Evolutionary conservation across 192 early-diverging fungal species (phyloP).

Genomic region (Gryganskiella cystojenkinii): DNA sequence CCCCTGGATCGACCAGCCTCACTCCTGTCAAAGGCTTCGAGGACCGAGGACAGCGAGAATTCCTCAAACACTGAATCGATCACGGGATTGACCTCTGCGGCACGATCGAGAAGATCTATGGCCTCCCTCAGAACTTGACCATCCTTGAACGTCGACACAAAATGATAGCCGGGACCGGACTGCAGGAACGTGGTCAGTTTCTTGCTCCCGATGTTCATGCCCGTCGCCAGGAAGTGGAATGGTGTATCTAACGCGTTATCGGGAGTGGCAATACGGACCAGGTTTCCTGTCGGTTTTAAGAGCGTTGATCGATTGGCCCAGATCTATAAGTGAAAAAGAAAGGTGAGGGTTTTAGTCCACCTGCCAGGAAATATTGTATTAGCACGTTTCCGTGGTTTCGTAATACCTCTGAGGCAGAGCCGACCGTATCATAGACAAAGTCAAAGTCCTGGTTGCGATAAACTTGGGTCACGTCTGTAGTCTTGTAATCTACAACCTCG

Average conservation of each 20-base stretch:
- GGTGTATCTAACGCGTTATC: constrained; percentile 6
- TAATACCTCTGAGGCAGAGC: constrained; percentile 31
- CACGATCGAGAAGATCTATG: neutral
- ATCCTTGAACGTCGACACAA: no score
- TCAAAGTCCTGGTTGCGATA: constrained; percentile 49
- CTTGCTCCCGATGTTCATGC: neutral
- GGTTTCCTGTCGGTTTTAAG: constrained; percentile 18
- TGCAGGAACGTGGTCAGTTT: constrained; percentile 8
- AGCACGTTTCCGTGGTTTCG: no score
- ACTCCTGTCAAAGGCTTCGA: neutral
- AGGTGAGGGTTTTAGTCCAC: neutral
- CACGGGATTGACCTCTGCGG: neutral
- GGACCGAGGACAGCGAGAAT: neutral
- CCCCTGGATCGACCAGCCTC: neutral
- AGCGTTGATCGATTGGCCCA: constrained; percentile 32
- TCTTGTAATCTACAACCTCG: constrained; percentile 65
- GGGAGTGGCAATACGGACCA: constrained; percentile 15
- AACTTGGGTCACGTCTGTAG: constrained; percentile 33
- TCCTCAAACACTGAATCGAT: neutral
- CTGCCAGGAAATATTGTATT: no score
- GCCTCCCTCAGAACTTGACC: neutral
- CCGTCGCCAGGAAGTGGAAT: neutral
- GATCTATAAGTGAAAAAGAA: constrained; percentile 7
- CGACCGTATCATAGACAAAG: constrained; percentile 58
- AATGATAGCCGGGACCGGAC: no score